Conservation (phyloP, 2,329 filamentous ascomycete genomes). For the Fusarium euwallaceae region DNA sequence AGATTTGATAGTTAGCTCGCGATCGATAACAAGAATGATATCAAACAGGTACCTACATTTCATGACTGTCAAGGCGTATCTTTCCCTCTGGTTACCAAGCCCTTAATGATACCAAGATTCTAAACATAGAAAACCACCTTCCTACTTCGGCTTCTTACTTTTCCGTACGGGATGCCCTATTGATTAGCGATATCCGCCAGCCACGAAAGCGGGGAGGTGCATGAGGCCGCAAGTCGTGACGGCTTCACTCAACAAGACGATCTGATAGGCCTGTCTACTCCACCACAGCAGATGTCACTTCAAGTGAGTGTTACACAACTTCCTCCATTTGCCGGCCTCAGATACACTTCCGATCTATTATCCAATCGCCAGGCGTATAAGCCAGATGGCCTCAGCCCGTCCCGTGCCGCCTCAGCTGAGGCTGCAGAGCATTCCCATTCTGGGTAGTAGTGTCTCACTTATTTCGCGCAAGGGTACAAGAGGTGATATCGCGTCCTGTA, state of each 20-base stretch:
- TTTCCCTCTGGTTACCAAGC: no score
- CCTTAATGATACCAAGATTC: background rate
- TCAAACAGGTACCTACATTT: background rate
- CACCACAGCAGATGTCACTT: background rate
- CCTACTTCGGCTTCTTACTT: background rate
- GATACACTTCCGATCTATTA: background rate
- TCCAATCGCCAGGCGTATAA: background rate
- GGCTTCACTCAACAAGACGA: background rate
- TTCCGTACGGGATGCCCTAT: background rate
- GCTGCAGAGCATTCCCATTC: background rate
- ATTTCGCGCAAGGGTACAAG: background rate
- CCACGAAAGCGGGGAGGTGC: background rate
- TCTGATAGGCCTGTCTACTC: background rate
- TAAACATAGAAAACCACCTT: background rate
- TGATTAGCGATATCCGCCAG: background rate
- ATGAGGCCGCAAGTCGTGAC: background rate
- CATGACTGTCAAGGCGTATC: no score
- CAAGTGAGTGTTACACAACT: background rate
- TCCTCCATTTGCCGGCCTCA: background rate
- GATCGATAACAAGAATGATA: background rate
- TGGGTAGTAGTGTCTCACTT: background rate
- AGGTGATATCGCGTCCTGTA: background rate
- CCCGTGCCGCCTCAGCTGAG: background rate
- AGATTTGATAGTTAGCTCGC: background rate
- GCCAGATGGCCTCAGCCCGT: background rate